Conservation (phyloP, 495 filamentous ascomycete species). For the Penicillium canariense region DNA sequence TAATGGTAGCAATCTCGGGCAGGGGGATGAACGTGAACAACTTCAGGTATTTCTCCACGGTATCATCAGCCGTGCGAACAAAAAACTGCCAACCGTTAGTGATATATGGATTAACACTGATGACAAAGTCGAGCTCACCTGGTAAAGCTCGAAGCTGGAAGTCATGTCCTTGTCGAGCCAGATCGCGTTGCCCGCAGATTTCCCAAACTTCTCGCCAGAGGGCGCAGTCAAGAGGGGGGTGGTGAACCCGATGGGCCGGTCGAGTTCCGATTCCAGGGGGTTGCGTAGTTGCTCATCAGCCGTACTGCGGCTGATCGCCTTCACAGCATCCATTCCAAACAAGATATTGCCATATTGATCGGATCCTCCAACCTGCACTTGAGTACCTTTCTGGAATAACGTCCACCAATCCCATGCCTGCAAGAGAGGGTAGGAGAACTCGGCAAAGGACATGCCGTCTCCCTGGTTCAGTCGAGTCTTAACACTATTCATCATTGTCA, state of each 20-base stretch:
- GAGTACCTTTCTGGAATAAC: conserved; percentile 64
- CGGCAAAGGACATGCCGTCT: conserved; percentile 88
- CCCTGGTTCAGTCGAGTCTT: conserved; percentile 75
- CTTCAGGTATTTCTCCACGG: conserved; percentile 76
- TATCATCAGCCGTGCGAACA: conserved; percentile 74
- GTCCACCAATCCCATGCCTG: conserved; percentile 98
- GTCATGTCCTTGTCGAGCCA: conserved; percentile 88
- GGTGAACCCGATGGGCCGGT: conserved; percentile 76
- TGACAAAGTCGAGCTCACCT: conserved; percentile 40
- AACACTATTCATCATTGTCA: conserved; percentile 54
- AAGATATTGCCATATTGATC: conserved; percentile 98
- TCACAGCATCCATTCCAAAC: conserved; percentile 81
- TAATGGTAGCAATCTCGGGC: conserved; percentile 57
- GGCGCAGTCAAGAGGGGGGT: conserved; percentile 84
- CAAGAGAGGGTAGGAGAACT: conserved; percentile 89
- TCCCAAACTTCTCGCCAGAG: conserved; percentile 88
- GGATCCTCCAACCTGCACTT: conserved; percentile 87
- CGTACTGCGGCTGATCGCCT: conserved; percentile 59
- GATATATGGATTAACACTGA: background rate
- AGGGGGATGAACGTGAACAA: conserved; percentile 87
- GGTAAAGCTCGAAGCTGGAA: conserved; percentile 79
- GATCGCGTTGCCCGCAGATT: conserved; percentile 89
- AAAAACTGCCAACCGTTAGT: conserved; percentile 61
- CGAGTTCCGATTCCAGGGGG: conserved; percentile 30
- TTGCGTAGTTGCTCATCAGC: conserved; percentile 26